Conservation (phyloP, 1,284 basidiomycete genomes). For the Tylopilus sp. region DNA sequence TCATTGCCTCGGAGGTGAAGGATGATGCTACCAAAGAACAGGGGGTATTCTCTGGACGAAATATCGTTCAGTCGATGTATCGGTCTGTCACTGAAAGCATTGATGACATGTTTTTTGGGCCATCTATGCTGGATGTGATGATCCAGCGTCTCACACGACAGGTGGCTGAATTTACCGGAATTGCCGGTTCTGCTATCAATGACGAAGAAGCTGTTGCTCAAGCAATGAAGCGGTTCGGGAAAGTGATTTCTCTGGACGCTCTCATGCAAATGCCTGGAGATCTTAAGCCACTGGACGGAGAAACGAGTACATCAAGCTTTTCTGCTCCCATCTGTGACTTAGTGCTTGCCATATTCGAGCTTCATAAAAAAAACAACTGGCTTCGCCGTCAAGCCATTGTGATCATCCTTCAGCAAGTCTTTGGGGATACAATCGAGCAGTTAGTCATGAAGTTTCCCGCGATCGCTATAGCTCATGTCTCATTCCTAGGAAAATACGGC, state of each 20-base stretch:
- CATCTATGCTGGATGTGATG: constrained; percentile 92
- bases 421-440: constrained; percentile 94
- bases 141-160: constrained; percentile 83
- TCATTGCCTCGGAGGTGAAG: constrained; percentile 54
- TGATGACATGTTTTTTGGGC: constrained; percentile 89
- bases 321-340: constrained; percentile 93
- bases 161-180: constrained; percentile 80
- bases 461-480: background rate
- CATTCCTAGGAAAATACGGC: constrained; percentile 73
- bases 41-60: constrained; percentile 58
- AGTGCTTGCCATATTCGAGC: constrained; percentile 87
- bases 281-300: constrained; percentile 75
- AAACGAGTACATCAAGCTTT: constrained; percentile 81
- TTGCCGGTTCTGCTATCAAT: constrained; percentile 71
- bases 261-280: constrained; percentile 66
- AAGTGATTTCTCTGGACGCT: constrained; percentile 58
- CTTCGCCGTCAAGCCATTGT: constrained; percentile 92
- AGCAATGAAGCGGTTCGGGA: constrained; percentile 66
- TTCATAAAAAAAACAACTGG: constrained; percentile 96
- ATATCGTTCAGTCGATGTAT: constrained; percentile 79
- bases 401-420: constrained; percentile 90
- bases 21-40: constrained; percentile 38
- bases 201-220: constrained; percentile 81
- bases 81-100: constrained; percentile 85
- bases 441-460: constrained; percentile 34